Percentiles rank a stretch among this genome's conserved stretches.
Conservation (phyloP, 108 stramenopile genomes). For the Conticribra guillardii region DNA sequence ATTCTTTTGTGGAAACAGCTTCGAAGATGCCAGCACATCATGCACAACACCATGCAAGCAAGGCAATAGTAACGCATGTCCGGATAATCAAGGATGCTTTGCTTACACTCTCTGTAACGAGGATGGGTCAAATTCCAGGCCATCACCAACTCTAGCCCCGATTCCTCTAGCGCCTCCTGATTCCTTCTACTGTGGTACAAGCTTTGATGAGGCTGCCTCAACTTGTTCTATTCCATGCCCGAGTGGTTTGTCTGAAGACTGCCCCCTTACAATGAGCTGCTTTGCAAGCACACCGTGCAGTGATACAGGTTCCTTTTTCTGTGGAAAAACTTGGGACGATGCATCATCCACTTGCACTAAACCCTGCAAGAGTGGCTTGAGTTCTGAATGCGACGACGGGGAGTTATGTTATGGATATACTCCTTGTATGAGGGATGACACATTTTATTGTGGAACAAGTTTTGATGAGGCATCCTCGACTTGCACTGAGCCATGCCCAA, state of each 20-base stretch:
- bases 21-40: conserved; percentile 36
- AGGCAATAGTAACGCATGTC: conserved; percentile 46
- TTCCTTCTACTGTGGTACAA: conserved; percentile 74
- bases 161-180: conserved; percentile 34
- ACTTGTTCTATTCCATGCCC: conserved; percentile 69
- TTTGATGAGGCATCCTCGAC: conserved; percentile 45
- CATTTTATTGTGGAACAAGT: conserved; percentile 45
- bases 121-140: conserved; percentile 42
- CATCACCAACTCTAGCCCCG: conserved; percentile 46
- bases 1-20: conserved; percentile 47
- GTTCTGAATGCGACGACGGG: conserved; percentile 68
- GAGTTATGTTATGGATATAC: conserved; percentile 83
- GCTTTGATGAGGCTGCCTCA: conserved; percentile 74
- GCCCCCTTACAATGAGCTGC: conserved; percentile 34
- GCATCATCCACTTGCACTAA: conserved; percentile 62
- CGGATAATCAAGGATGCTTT: conserved; percentile 44
- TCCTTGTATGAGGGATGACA: conserved; percentile 51
- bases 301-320: conserved; percentile 56
- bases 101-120: conserved; percentile 68
- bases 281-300: conserved; percentile 43
- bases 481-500: conserved; percentile 37
- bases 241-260: conserved; percentile 29
- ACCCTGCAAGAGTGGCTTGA: conserved; percentile 69
- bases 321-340: conserved; percentile 83
- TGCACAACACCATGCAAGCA: conserved; percentile 39